Base-by-base conservation (phyloP, 2,329 filamentous ascomycete genomes). In the Escovopsis sp. region DNA sequence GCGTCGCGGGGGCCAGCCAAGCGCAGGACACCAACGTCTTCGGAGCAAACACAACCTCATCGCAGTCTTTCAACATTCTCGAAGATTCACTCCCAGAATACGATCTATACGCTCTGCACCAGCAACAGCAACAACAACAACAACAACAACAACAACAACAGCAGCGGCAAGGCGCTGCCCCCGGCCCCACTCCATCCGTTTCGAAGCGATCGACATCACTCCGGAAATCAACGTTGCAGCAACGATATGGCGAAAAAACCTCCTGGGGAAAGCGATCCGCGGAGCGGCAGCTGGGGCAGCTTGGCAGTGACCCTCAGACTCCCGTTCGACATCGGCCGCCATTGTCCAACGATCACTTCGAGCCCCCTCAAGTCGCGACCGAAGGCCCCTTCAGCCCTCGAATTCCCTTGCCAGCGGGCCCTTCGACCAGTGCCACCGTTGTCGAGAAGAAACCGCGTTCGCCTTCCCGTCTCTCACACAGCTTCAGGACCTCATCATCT, bases 401-500 rank as follows among this genome's bases (percentile, higher is more conserved):
- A 35, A 59, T 60, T 4, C 59, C 65, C 44, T 55, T 70, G 38
- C 21, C 11, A 8, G 21, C 11, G 8, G 21, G 21, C 21, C 63
- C 61, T 4, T 72, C 61, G 45, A 62, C 70, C n/a, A 69, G 68
- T 26, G 58, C 58, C 39, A 75, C 69, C 54, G 53, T 57, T 32
- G 44, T 66, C 33, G 68, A 65, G 14, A 57, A 51, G 30, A 58
- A 55, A 35, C 42, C 53, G 3, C 66, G 68, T 41, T 71, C 75
- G 45, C 72, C 81, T 14, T 88, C 94, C 53, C 88, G 88, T 15
- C 65, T 94, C 16, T 94, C 88, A 6, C 76, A 85, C 42, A 82
- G 84, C 1, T 66, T 94, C 45, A 92, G 83, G 0, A 85, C 86
- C 4, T 93, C 86, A 1, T 88, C 84, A 1, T 92, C 86, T 2